Conservation (phyloP, 2,329 filamentous ascomycete genomes). For the Exophiala mesophila region DNA sequence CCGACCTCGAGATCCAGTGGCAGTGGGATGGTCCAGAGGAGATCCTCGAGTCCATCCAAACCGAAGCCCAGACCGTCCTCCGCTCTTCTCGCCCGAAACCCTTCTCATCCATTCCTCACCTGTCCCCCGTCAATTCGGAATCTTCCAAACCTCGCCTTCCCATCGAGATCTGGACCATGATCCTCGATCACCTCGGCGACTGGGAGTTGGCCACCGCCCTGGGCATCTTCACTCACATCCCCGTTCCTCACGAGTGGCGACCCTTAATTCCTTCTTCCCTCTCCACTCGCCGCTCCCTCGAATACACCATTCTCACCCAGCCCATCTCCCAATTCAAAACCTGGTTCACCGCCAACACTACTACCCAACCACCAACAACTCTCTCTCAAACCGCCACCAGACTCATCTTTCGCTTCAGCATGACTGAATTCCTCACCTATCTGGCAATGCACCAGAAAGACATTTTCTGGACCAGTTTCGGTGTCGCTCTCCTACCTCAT, state of each 20-base stretch:
- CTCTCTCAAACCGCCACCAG: slow-evolving; percentile 79
- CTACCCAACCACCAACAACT: slow-evolving; percentile 54
- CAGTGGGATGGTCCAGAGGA: slow-evolving; percentile 28
- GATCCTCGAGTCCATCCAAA: slow-evolving; percentile 24
- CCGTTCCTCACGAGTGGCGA: slow-evolving; percentile 69
- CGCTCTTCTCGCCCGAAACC: slow-evolving; percentile 12
- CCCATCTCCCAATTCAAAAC: slow-evolving; percentile 65
- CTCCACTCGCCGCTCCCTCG: slow-evolving; percentile 69
- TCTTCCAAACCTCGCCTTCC: slow-evolving; percentile 51
- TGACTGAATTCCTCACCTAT: slow-evolving; percentile 71
- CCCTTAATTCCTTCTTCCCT: slow-evolving; percentile 59
- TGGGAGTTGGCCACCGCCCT: slow-evolving; percentile 86
- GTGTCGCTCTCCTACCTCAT: slow-evolving; percentile 73
- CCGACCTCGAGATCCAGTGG: slow-evolving; percentile 28
- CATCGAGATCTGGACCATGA: slow-evolving; percentile 82
- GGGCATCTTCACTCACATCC: slow-evolving; percentile 72
- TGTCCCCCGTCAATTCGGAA: slow-evolving; percentile 34
- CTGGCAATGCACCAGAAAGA: slow-evolving; percentile 63
- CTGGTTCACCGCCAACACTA: slow-evolving; percentile 63
- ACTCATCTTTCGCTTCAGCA: slow-evolving; percentile 85
- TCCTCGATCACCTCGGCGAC: slow-evolving; percentile 77
- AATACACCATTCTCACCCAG: slow-evolving; percentile 76
- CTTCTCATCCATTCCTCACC: slow-evolving; percentile 22
- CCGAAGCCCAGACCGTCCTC: slow-evolving; percentile 23
- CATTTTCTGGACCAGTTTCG: slow-evolving; percentile 81